Conservation (phyloP, 768 basidiomycete species). For the Suillus occidentalis region DNA sequence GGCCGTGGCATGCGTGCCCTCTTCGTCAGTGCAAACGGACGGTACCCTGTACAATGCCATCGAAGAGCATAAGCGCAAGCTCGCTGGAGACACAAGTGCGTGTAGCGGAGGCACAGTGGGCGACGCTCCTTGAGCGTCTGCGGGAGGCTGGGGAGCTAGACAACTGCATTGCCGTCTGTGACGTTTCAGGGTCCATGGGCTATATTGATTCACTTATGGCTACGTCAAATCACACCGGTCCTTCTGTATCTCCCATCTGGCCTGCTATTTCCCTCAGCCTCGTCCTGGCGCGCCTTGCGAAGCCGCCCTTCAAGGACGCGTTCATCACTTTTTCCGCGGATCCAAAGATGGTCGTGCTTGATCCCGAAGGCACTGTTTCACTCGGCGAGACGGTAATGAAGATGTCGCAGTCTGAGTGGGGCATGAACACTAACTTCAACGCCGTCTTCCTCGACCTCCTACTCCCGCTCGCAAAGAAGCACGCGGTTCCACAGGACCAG, state of each 20-base stretch:
- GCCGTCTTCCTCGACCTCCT: constrained; percentile 63
- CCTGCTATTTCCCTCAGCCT: constrained; percentile 68
- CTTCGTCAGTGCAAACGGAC: background rate
- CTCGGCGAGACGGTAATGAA: constrained; percentile 37
- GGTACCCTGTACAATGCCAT: constrained; percentile 12
- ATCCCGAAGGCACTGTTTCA: constrained; percentile 33
- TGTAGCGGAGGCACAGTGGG: constrained; percentile 69
- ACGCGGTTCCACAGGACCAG: constrained; percentile 60
- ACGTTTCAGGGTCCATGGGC: constrained; percentile 78
- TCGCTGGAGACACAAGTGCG: constrained; percentile 38
- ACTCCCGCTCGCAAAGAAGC: constrained; percentile 55
- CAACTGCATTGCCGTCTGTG: constrained; percentile 66
- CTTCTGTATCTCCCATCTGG: constrained; percentile 46
- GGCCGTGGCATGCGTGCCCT: constrained; percentile 19
- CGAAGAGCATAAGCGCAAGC: constrained; percentile 27
- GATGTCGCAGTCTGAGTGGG: constrained; percentile 45
- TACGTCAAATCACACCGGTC: constrained; percentile 7
- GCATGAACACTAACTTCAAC: constrained; percentile 60
- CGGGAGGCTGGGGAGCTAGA: constrained; percentile 56
- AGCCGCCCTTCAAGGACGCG: constrained; percentile 59
- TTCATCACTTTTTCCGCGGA: constrained; percentile 67
- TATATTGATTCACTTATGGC: constrained; percentile 6
- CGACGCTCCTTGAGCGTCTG: constrained; percentile 51
- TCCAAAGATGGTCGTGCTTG: constrained; percentile 52
- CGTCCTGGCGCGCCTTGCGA: constrained; percentile 59